Percentiles rank a stretch among this genome's conserved stretches.
These are phyloP conservation scores for Tephrocybe sp. DNA, from an alignment of 768 basidiomycete species.

Conservation along the genomic window DNA sequence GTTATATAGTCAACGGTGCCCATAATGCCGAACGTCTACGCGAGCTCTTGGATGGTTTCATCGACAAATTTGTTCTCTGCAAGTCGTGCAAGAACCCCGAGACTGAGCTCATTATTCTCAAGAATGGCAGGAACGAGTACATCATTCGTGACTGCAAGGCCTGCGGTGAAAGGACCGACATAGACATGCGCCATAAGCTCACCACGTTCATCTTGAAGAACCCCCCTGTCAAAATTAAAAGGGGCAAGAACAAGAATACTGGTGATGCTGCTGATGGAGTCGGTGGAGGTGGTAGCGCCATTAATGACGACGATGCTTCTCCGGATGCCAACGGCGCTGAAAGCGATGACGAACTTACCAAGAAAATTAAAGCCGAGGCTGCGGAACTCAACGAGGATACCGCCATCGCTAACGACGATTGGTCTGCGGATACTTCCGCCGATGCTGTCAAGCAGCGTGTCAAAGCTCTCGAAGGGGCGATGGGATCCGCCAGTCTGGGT, in stretches of 20 bases:
- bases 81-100: conserved; percentile 98
- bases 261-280: conserved; percentile 24
- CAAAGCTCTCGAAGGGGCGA: conserved; percentile 58
- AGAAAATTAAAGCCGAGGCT: conserved; percentile 89
- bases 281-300: conserved; percentile 24
- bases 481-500: conserved; percentile 51
- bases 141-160: conserved; percentile 98
- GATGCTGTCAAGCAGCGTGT: conserved; percentile 86
- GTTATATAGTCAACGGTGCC: conserved; percentile 98
- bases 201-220: conserved; percentile 97
- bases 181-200: conserved; percentile 97
- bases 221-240: conserved; percentile 87
- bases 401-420: conserved; percentile 66
- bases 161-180: conserved; percentile 86
- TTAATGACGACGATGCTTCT: conserved; percentile 37
- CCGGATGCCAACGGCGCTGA: conserved; percentile 58
- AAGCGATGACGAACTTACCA: conserved; percentile 85
- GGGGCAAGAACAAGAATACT: conserved; percentile 57
- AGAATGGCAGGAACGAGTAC: conserved; percentile 73
- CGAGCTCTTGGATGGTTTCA: conserved; percentile 94
- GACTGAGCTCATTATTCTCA: conserved; percentile 91
- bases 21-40: conserved; percentile 90
- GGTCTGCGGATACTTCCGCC: conserved; percentile 90
- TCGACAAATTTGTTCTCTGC: conserved; percentile 98
- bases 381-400: conserved; percentile 68